Evolutionary conservation across 441 rosid genomes (phyloP), one percentile per base, ranked within the genome.

Genomic region (Isatis lusitanica): DNA sequence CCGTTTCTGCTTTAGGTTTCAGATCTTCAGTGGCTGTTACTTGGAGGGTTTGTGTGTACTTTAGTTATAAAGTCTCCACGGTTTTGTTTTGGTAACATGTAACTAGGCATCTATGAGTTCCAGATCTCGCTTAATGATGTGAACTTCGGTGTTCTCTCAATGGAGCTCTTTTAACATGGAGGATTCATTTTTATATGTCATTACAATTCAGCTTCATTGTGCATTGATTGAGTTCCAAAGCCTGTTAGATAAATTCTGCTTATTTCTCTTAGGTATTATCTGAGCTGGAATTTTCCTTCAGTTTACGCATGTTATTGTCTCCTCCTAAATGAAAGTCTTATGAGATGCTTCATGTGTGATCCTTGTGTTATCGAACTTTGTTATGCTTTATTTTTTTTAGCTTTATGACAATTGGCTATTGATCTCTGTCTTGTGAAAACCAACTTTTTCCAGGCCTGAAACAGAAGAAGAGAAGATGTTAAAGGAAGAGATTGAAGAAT

Each of bases 401-500:
- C 51, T 60, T 59, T 17, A 35, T 9, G 28, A 10, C 30, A 24
- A 10, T 39, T 4, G 7, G 38, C 26, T 40, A 62, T 40, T 71
- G 61, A 50, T 62, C 61, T 38, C 42, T 51, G 52, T 60, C 26
- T 60, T 15, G 39, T 48, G 61, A 9, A 48, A 50, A 38, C 50
- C 48, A 38, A 38, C 3, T 67, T 71, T 80, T 84, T 81, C 82
- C 87, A 91, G 98, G 87, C 90, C 85, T 74, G 88, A 85, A 83
- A 83, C 97, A 7, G 94, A 85, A 72, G 91, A 88, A 74, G 98
- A 91, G 84, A 91, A 82, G 77, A 56, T 62, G 36, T 60, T 90
- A 86, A 87, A 85, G 79, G 92, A 86, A 74, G 88, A 91, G 74
- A 78, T 93, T 66, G 86, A 85, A 73, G 73, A 68, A n/a, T 70